These are phyloP conservation scores for Globisporangium parvum DNA, from an alignment of 352 stramenopile genomes.

Conservation along the genomic window DNA sequence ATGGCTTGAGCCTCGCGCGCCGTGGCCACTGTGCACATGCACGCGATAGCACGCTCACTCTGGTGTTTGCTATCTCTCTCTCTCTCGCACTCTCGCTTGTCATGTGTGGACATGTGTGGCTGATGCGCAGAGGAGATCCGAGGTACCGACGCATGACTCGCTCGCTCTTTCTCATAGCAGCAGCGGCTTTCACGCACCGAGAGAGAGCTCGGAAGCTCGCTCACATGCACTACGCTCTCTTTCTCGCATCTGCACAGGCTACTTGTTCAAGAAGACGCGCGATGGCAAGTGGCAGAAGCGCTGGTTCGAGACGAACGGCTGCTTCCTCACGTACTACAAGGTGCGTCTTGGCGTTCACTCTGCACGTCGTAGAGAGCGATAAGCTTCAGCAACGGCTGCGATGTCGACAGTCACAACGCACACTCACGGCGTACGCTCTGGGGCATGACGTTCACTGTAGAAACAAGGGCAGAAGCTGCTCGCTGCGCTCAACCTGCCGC, in stretches of 20 bases:
- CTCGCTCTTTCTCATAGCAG: too few relatives aligned
- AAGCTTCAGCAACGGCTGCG: too few relatives aligned
- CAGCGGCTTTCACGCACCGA: too few relatives aligned
- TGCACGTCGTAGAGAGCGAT: background rate
- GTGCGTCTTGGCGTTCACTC: constrained; percentile 19
- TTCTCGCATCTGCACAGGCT: constrained; percentile 33
- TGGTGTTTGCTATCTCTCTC: too few relatives aligned
- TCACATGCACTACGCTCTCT: background rate
- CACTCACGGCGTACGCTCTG: too few relatives aligned
- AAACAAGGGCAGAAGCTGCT: constrained; percentile 93
- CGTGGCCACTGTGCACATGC: background rate
- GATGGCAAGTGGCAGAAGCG: constrained; percentile 96
- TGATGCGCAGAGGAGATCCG: constrained; percentile 44
- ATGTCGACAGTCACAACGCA: background rate
- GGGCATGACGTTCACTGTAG: constrained; percentile 14
- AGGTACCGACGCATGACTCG: constrained; percentile 17
- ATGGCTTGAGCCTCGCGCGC: too few relatives aligned
- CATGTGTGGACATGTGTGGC: background rate
- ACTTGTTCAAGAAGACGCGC: constrained; percentile 92
- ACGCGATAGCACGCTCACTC: background rate
- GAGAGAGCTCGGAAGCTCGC: too few relatives aligned
- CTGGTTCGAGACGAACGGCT: constrained; percentile 98
- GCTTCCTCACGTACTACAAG: constrained; percentile 99
- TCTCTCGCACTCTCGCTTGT: background rate
- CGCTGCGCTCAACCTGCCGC: constrained; percentile 88